A percentile compares a stretch with the other conserved stretches of the same genome.
phyloP scores from a whole-genome alignment of 768 basidiomycete genomes.

The Chlorophyllum brunneum region DNA sequence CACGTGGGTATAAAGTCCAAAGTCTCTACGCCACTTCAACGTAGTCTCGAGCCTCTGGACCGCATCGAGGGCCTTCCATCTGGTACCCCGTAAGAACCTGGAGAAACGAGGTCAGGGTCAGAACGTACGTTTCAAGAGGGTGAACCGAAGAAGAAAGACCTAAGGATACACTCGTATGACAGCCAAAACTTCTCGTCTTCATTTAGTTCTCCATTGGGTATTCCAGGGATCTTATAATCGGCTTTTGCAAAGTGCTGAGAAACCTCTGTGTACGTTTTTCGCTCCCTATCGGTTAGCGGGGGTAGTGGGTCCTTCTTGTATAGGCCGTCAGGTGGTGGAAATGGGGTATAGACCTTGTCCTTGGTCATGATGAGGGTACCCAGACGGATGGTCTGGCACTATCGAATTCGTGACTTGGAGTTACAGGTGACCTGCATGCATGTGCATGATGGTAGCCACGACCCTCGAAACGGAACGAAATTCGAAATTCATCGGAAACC shows the following conservation, averaged over 20 bases:
- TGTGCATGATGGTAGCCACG: too few species aligned
- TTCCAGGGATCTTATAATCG: conserved; percentile 46
- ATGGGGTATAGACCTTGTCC: conserved; percentile 27
- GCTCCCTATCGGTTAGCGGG: conserved; percentile 37
- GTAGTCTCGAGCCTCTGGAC: conserved; percentile 66
- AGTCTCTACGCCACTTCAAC: conserved; percentile 73
- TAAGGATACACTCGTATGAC: conserved; percentile 64
- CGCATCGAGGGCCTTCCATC: conserved; percentile 56
- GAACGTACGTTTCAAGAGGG: neutral
- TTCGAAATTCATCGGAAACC: too few species aligned
- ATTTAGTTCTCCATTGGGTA: conserved; percentile 34
- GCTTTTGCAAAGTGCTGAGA: conserved; percentile 49
- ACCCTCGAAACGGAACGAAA: too few species aligned
- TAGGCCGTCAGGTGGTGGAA: conserved; percentile 23
- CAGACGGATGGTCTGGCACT: neutral
- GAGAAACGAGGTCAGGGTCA: neutral
- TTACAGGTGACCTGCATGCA: neutral
- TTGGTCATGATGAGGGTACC: conserved; percentile 9
- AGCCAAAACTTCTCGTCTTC: conserved; percentile 75
- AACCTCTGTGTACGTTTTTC: conserved; percentile 44
- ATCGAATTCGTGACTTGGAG: neutral
- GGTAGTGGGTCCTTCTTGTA: conserved; percentile 23
- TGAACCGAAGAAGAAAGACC: conserved; percentile 28
- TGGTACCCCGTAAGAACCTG: conserved; percentile 70
- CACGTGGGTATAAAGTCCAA: conserved; percentile 63